Evolutionary conservation across 1,284 basidiomycete genomes (phyloP), one percentile per base, ranked within the genome.

Genomic region (Agaricales sp.): DNA sequence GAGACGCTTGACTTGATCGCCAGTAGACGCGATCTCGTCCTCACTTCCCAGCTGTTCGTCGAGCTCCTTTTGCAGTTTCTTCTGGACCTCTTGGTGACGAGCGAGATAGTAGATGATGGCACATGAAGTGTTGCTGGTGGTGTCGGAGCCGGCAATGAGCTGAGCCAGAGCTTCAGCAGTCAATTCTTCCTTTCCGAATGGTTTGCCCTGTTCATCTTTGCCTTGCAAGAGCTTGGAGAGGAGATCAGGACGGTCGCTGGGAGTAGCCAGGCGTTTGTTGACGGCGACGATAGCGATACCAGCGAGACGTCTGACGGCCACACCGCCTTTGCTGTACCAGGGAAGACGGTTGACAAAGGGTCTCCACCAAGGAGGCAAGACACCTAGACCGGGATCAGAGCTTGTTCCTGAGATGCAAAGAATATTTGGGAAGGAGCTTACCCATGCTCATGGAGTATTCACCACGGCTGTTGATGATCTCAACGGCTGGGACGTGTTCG

Each of bases 381-480:
- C 78, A 35, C 92, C 92, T 70, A 93, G 80, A 0, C 89, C 44
- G 88, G 87, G n/a, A 41, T 41, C 18, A 22, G 44, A n/a, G 21
- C 4, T n/a, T 14, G 44, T 11, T 8, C 14, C 20, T 43, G 18
- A 16, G 20, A 16, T 18, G 20, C 8, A 18, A n/a, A 21, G 20
- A 21, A n/a, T 37, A 12, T n/a, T n/a, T 12, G 30, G 12, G n/a
- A 6, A 45, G 24, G 6, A 6, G 16, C 20, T n/a, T 26, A 19
- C 84, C 84, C 61, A 84, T 71, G 1, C 81, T 75, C 0, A 80
- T 80, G 2, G 85, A 86, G 63, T 76, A 93, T 61, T 93, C 91
- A 50, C 92, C 92, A 19, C 92, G 85, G 52, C 86, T 85, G 63
- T 95, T 94, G 50, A 96, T 75, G 54, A 94, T 91, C 60, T 86